Conservation (phyloP, 208 protist genomes). For the Trypanosoma avium region DNA sequence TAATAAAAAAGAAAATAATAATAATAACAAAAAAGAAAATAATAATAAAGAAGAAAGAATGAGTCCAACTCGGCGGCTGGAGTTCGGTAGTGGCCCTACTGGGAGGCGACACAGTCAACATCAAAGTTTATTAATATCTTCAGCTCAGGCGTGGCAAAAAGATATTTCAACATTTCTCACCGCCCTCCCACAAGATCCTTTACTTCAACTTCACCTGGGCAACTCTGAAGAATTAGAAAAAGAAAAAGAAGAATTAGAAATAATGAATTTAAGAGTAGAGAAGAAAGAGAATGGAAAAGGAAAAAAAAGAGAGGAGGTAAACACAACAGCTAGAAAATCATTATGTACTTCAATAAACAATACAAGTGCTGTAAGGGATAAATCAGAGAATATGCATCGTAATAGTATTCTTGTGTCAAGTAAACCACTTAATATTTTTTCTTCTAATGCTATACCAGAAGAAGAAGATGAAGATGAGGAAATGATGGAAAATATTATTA, state of each 20-base stretch:
- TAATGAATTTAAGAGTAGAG: too few relatives aligned
- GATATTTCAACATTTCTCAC: conserved; percentile 11
- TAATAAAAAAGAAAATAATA: too few relatives aligned
- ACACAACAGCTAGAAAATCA: not conserved
- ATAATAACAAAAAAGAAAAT: too few relatives aligned
- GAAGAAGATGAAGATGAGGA: conserved; percentile 14
- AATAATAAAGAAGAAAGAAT: too few relatives aligned
- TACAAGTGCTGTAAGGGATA: not conserved
- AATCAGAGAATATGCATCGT: not conserved
- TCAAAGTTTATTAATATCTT: not conserved
- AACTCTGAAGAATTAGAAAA: not conserved
- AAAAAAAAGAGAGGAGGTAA: not conserved
- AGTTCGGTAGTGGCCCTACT: not conserved
- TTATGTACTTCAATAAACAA: not conserved
- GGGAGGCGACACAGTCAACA: not conserved
- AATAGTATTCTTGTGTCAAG: not conserved
- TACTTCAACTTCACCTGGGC: not conserved
- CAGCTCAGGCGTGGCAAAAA: not conserved
- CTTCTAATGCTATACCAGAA: not conserved
- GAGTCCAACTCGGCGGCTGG: conserved; percentile 15
- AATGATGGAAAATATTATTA: not conserved
- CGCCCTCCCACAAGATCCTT: not conserved
- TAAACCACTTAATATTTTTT: not conserved
- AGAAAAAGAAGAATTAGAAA: not conserved
- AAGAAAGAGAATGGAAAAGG: too few relatives aligned